Conservation (phyloP, 352 stramenopile species). For the Phytophthora agathidicida region DNA sequence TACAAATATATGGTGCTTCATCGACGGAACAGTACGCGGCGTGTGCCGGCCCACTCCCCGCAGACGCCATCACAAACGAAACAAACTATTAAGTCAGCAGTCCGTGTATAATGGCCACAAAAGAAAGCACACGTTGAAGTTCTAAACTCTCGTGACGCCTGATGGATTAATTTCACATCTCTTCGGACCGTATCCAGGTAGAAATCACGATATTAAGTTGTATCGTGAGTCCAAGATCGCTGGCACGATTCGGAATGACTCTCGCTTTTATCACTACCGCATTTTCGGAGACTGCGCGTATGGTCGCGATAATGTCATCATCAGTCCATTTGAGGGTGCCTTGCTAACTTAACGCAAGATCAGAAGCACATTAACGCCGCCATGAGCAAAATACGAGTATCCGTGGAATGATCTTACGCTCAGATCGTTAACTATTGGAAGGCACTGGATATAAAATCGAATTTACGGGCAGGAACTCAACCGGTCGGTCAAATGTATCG, state of each 20-base stretch:
- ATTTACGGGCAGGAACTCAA: no score
- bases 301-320: neutral
- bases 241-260: neutral
- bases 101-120: slow-evolving; percentile 3
- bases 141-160: neutral
- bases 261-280: neutral
- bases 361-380: neutral
- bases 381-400: no score
- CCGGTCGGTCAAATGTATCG: no score
- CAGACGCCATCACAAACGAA: neutral
- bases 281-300: slow-evolving; percentile 1
- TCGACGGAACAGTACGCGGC: neutral
- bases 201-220: slow-evolving; percentile 5
- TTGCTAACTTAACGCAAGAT: slow-evolving; percentile 2
- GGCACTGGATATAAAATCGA: no score
- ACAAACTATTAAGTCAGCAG: neutral
- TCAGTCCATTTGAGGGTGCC: neutral
- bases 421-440: slow-evolving; percentile 11
- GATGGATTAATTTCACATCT: slow-evolving; percentile 5
- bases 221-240: no score
- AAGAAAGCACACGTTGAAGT: no score
- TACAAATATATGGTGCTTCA: slow-evolving; percentile 7
- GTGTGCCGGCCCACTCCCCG: neutral
- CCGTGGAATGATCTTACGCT: slow-evolving; percentile 6
- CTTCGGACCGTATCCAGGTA: neutral